phyloP scores from a whole-genome alignment of 257 asterid genomes.

The Solanum sparsipilum region DNA sequence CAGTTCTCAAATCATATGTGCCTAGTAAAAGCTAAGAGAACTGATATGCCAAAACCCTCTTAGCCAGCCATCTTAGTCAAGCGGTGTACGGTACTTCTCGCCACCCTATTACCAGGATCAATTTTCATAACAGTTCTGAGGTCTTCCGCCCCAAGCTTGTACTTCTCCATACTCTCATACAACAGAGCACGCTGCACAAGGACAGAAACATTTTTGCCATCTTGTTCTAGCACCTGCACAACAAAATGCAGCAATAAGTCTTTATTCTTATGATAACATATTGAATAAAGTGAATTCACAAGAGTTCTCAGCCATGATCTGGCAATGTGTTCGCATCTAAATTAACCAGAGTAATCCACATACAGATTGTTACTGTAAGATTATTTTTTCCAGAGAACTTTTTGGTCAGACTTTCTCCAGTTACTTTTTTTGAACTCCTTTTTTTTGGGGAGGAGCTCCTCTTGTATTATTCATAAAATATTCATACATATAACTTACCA shows the following conservation, averaged over 20 bases:
- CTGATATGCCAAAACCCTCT: slow-evolving; percentile 2
- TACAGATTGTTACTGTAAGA: background rate
- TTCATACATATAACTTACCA: background rate
- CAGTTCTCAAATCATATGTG: background rate
- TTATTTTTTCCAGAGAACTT: background rate
- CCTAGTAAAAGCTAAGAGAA: background rate
- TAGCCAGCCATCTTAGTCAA: slow-evolving; percentile 73
- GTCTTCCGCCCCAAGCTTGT: slow-evolving; percentile 97
- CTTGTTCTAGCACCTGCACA: slow-evolving; percentile 63
- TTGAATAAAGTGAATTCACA: background rate
- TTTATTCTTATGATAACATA: background rate
- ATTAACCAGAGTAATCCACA: background rate
- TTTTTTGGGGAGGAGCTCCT: background rate
- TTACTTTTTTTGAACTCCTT: background rate
- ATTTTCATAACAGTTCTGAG: slow-evolving; percentile 87
- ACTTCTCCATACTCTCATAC: slow-evolving; percentile 96
- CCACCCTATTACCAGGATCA: slow-evolving; percentile 81
- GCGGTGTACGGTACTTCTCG: slow-evolving; percentile 90
- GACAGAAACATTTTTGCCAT: slow-evolving; percentile 43
- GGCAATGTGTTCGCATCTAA: background rate
- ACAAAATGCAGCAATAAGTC: slow-evolving; percentile 7
- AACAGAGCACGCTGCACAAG: slow-evolving; percentile 93
- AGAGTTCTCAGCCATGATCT: background rate
- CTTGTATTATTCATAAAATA: background rate
- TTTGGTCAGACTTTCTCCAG: background rate